A percentile compares a stretch with the other conserved stretches of the same genome.
These are phyloP conservation scores for Mercurialis annua DNA, from an alignment of 345 rosid species.

Conservation along the genomic window DNA sequence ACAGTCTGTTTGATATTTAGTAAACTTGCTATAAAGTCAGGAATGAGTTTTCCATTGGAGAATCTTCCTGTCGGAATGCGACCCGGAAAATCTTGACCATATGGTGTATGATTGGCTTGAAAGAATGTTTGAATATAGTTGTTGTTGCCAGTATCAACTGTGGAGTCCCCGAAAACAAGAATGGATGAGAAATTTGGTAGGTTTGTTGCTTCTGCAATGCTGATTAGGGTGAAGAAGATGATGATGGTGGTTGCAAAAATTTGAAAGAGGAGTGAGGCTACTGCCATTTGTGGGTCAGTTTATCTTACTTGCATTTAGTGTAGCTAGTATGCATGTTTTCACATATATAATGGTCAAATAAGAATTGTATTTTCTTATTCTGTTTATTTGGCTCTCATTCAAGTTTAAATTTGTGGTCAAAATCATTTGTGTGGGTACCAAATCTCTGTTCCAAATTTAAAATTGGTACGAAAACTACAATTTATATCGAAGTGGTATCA, in stretches of 20 bases:
- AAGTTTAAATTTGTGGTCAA: too few relatives aligned
- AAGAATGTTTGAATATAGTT: slow-evolving; percentile 23
- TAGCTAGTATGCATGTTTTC: too few relatives aligned
- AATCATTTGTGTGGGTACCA: too few relatives aligned
- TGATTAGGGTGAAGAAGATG: background rate
- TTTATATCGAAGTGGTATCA: too few relatives aligned
- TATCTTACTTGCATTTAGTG: background rate
- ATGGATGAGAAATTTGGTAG: slow-evolving; percentile 22
- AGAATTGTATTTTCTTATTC: too few relatives aligned
- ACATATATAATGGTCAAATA: too few relatives aligned
- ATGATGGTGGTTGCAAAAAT: background rate
- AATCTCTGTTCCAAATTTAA: too few relatives aligned
- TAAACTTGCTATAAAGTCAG: slow-evolving; percentile 39
- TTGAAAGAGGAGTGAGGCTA: background rate
- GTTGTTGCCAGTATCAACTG: slow-evolving; percentile 44
- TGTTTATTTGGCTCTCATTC: too few relatives aligned
- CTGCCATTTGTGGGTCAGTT: background rate
- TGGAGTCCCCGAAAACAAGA: slow-evolving; percentile 39
- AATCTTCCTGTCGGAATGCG: slow-evolving; percentile 44
- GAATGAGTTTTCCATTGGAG: slow-evolving; percentile 41
- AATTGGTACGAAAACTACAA: too few relatives aligned
- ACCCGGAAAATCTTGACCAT: slow-evolving; percentile 40
- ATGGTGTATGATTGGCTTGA: slow-evolving; percentile 36
- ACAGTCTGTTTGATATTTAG: slow-evolving; percentile 37
- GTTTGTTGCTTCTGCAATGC: background rate